Evolutionary conservation across 441 rosid species (phyloP).

Genomic region (Mallotus repandus): DNA sequence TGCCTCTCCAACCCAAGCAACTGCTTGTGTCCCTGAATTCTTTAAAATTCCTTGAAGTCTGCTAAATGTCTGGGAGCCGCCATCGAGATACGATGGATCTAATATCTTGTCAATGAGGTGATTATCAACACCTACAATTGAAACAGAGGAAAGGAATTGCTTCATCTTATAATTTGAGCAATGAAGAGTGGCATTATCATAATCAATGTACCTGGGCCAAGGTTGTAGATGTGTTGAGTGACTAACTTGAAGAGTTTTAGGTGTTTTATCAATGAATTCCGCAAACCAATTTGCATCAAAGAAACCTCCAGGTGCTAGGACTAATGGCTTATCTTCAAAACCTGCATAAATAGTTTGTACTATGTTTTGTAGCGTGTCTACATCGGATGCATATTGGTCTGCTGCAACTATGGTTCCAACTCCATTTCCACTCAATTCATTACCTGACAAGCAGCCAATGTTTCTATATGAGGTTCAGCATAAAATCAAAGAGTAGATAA

Average conservation of each 20-base stretch:
- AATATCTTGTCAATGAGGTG: slow-evolving; percentile 79
- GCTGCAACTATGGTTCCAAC: slow-evolving; percentile 65
- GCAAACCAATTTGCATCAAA: slow-evolving; percentile 61
- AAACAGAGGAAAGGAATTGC: slow-evolving; percentile 3
- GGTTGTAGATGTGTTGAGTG: slow-evolving; percentile 81
- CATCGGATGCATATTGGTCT: slow-evolving; percentile 60
- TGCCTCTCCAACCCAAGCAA: slow-evolving; percentile 92
- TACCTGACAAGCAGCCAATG: slow-evolving; percentile 43
- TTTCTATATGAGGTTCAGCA: no score
- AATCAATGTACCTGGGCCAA: slow-evolving; percentile 66
- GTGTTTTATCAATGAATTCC: slow-evolving; percentile 32
- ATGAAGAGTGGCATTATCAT: no score
- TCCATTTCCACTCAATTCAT: slow-evolving; percentile 72
- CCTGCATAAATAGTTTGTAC: slow-evolving; percentile 46
- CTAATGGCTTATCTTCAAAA: slow-evolving; percentile 49
- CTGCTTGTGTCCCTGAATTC: slow-evolving; percentile 46
- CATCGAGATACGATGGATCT: slow-evolving; percentile 63
- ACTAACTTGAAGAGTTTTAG: slow-evolving; percentile 46
- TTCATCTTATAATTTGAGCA: background rate
- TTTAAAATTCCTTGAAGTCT: slow-evolving; percentile 48
- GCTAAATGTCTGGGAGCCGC: slow-evolving; percentile 47
- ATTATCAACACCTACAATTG: slow-evolving; percentile 57
- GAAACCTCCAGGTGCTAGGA: slow-evolving; percentile 83
- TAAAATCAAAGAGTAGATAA: background rate
- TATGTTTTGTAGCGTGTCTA: slow-evolving; percentile 42